Percentiles rank a stretch among this genome's conserved stretches.
Evolutionary conservation across 2,329 filamentous ascomycete species (phyloP).

Genomic region (Thielaviopsis ethacetica): DNA sequence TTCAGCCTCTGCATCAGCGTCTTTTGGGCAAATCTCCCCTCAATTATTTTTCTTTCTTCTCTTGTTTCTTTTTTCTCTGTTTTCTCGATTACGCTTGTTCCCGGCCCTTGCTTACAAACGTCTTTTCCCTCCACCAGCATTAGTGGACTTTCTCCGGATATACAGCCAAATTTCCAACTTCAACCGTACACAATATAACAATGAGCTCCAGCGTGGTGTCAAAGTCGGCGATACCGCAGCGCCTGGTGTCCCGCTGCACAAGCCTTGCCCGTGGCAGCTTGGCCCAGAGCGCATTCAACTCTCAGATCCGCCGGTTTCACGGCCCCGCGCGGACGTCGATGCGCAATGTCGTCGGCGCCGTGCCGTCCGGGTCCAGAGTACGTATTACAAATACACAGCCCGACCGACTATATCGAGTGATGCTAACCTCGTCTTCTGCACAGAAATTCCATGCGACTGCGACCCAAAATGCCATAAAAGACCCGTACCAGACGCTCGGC

Average conservation of each 20-base stretch:
- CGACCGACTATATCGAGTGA: background rate
- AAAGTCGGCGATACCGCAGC: conserved; percentile 30
- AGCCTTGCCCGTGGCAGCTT: conserved; percentile 24
- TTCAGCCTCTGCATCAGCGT: background rate
- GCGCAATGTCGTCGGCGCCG: conserved; percentile 1
- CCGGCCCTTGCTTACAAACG: conserved; percentile 1
- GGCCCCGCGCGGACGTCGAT: conserved; percentile 1
- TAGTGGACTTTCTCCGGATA: background rate
- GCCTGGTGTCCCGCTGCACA: conserved; percentile 27
- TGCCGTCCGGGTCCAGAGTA: background rate
- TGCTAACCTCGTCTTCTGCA: background rate
- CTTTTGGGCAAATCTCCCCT: conserved; percentile 3
- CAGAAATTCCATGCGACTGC: conserved; percentile 46
- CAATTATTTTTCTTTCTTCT: background rate
- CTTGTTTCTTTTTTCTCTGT: background rate
- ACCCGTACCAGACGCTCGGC: conserved; percentile 79
- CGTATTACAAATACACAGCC: background rate
- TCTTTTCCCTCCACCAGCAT: background rate
- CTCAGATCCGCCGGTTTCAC: conserved; percentile 20
- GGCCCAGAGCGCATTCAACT: conserved; percentile 24
- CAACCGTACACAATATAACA: conserved; percentile 12
- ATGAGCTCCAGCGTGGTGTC: conserved; percentile 33
- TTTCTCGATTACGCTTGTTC: conserved; percentile 18
- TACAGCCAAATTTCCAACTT: background rate
- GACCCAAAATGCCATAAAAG: conserved; percentile 37